phyloP scores from a whole-genome alignment of 345 rosid genomes.

The Capsella bursapastoris region DNA sequence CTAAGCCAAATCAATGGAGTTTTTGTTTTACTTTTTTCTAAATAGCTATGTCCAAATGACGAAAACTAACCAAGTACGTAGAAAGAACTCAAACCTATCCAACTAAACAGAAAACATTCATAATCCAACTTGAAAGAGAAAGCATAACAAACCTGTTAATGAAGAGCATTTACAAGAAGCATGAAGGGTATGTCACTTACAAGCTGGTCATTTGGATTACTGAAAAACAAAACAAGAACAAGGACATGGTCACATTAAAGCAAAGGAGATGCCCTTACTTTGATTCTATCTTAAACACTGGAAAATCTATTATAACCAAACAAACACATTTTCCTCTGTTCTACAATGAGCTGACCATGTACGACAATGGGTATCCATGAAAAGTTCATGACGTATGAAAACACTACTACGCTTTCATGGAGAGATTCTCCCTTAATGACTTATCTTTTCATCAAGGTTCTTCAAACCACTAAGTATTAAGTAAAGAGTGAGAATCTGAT shows the following conservation, averaged over 20 bases:
- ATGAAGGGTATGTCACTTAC: neutral
- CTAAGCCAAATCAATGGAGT: constrained; percentile 30
- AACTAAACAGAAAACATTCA: neutral
- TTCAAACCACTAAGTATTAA: constrained; percentile 29
- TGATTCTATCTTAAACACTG: constrained; percentile 21
- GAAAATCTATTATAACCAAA: neutral
- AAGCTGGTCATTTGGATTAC: constrained; percentile 13
- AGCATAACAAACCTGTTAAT: constrained; percentile 30
- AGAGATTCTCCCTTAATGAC: constrained; percentile 7
- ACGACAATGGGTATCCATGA: constrained; percentile 26
- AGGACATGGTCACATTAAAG: constrained; percentile 14
- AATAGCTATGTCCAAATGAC: constrained; percentile 2
- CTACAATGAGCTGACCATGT: neutral
- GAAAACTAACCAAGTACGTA: neutral
- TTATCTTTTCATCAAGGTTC: neutral
- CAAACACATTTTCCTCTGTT: neutral
- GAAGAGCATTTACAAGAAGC: constrained; percentile 12
- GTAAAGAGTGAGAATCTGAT: neutral
- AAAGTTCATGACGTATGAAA: constrained; percentile 29
- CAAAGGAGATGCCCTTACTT: constrained; percentile 5
- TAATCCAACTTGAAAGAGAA: constrained; percentile 18
- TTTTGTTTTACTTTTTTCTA: constrained; percentile 5
- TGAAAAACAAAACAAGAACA: constrained; percentile 10
- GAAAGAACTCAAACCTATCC: neutral
- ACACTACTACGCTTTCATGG: constrained; percentile 13